Evolutionary conservation across 2,329 filamentous ascomycete species (phyloP), one percentile per base, ranked within the genome.

Genomic region (Colletotrichum euphorbiae): DNA sequence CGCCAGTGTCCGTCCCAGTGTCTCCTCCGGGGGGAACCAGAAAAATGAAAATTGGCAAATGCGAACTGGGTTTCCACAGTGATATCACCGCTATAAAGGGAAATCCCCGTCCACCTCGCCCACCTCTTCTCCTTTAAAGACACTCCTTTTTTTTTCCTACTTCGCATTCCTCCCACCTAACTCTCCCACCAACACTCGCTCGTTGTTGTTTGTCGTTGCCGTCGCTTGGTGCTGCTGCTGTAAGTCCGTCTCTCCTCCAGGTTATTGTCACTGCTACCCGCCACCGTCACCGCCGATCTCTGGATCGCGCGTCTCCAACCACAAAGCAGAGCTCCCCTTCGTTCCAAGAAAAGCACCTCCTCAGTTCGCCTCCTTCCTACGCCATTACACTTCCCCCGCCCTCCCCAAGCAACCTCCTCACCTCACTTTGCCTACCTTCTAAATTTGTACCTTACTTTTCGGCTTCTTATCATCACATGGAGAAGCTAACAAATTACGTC

Each of bases 401-500:
- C n/a, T 13, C 42, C 21, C 54, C 33, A 36, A 62, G 28, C 28
- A 7, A 28, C 28, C 28, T 28, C 6, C 28, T 28, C 7, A 38
- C 52, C 58, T 36, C 36, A 50, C 21, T 50, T 8, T n/a, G 28
- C 19, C n/a, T 61, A 17, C 38, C 33, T 38, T 15, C n/a, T n/a
- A n/a, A n/a, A n/a, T n/a, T n/a, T n/a, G n/a, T 61, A 17, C 38
- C 33, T 38, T 15, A 21, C 15, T 51, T 28, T 62, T 42, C 33
- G 2, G 28, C 24, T 57, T 24, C 48, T 42, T 51, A 46, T 57
- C 42, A 40, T 64, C 62, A 42, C 50, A 58, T 43, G 54, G 63
- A 65, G 65, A 64, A 68, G 64, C 68, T 70, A 54, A 68, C 59
- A 45, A 63, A 68, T 70, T 70, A 70, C 68, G 68, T 70, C 68